phyloP scores from a whole-genome alignment of 371 early-diverging fungal species.

The Mortierella sp. region DNA sequence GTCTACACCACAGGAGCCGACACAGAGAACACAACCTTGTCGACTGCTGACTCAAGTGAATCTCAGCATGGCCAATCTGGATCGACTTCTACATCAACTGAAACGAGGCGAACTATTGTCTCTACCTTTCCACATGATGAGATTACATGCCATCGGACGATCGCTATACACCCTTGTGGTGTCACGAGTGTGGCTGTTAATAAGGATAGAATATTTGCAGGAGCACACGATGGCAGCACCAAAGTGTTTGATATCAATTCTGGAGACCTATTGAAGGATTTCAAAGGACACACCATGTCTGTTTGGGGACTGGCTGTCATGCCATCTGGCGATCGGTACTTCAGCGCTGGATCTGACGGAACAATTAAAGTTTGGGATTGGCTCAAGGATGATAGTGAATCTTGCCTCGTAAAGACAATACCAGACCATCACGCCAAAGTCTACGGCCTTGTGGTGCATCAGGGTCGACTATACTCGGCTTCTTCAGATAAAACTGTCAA shows the following conservation, averaged over 20 bases:
- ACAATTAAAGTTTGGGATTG: conserved; percentile 71
- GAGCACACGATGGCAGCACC: conserved; percentile 73
- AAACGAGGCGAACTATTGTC: conserved; percentile 32
- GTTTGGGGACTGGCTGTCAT: conserved; percentile 75
- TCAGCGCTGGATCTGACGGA: conserved; percentile 71
- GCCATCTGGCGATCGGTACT: conserved; percentile 60
- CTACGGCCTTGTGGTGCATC: conserved; percentile 61
- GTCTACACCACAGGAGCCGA: conserved; percentile 8
- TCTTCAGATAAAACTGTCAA: conserved; percentile 74
- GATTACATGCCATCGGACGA: conserved; percentile 69
- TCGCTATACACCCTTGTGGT: conserved; percentile 66
- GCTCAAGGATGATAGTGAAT: conserved; percentile 27
- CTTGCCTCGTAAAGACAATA: conserved; percentile 49
- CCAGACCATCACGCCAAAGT: conserved; percentile 68
- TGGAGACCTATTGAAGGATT: conserved; percentile 56
- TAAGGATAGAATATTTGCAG: conserved; percentile 64
- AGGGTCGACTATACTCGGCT: conserved; percentile 66
- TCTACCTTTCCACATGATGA: conserved; percentile 60
- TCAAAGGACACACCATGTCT: conserved; percentile 68
- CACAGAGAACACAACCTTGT: neutral
- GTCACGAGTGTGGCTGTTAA: conserved; percentile 71
- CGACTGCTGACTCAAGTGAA: neutral
- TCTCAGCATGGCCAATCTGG: conserved; percentile 2
- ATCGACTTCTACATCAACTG: conserved; percentile 15
- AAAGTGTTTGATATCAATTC: conserved; percentile 67